A percentile compares a stretch with the other conserved stretches of the same genome.
Evolutionary conservation across 257 asterid species (phyloP).

Genomic region (Gentiana macrophylla): DNA sequence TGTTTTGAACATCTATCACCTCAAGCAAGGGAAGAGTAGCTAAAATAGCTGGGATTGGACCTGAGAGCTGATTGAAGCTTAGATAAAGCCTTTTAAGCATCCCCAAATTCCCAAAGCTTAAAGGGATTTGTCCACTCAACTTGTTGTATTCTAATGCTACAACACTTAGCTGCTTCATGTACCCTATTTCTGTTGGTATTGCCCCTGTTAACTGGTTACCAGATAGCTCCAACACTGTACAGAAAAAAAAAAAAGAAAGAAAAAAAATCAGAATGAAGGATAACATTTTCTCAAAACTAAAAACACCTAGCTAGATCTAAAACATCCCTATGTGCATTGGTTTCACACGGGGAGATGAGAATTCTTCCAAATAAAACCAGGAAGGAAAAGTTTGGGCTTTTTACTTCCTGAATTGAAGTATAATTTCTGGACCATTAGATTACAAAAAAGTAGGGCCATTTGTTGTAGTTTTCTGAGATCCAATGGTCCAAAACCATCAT

Average conservation of each 20-base stretch:
- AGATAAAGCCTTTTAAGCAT: constrained; percentile 41
- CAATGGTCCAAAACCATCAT: no score
- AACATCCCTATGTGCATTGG: no score
- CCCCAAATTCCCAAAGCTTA: constrained; percentile 35
- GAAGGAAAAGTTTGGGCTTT: no score
- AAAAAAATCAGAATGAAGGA: no score
- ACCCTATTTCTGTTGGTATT: constrained; percentile 54
- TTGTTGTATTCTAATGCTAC: constrained; percentile 42
- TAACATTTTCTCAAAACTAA: no score
- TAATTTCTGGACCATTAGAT: no score
- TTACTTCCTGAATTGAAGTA: no score
- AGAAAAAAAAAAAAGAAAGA: not conserved
- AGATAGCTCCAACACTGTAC: constrained; percentile 67
- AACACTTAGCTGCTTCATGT: constrained; percentile 36
- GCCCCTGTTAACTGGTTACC: constrained; percentile 57
- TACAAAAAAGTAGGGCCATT: no score
- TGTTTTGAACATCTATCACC: constrained; percentile 55
- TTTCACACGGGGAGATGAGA: no score
- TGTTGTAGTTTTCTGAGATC: no score
- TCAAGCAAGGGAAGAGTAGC: constrained; percentile 41
- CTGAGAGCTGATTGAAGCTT: constrained; percentile 63
- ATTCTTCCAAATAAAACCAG: no score
- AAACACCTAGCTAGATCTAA: no score
- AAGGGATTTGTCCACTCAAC: constrained; percentile 52
- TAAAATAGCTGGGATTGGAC: constrained; percentile 44